These are phyloP conservation scores for Sporothrix phasma DNA, from an alignment of 2,329 filamentous ascomycete genomes.

Conservation along the genomic window DNA sequence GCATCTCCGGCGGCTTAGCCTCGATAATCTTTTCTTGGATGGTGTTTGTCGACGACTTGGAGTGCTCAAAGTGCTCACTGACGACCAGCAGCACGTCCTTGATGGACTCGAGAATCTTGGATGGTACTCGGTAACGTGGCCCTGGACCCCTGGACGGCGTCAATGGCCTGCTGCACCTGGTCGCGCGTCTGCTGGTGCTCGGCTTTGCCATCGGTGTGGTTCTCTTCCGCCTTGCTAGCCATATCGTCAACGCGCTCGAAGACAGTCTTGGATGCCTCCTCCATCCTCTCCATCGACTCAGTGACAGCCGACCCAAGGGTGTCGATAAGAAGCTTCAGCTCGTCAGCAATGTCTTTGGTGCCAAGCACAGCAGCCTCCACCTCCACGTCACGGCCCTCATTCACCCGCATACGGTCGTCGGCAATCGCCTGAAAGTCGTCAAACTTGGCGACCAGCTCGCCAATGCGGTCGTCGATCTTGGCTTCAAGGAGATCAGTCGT, in stretches of 20 bases:
- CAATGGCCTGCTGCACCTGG: constrained; percentile 65
- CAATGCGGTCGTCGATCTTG: constrained; percentile 57
- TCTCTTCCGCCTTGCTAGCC: constrained; percentile 63
- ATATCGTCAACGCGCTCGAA: constrained; percentile 76
- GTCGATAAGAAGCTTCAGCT: constrained; percentile 77
- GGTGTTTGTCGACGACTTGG: constrained; percentile 52
- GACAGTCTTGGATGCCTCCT: constrained; percentile 77
- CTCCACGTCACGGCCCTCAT: constrained; percentile 62
- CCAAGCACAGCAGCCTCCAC: constrained; percentile 63
- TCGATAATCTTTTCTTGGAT: constrained; percentile 53
- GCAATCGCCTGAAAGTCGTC: constrained; percentile 70
- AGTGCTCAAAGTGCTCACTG: constrained; percentile 79
- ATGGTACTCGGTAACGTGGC: constrained; percentile 70
- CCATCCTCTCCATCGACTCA: constrained; percentile 76
- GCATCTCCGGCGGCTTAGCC: constrained; percentile 49
- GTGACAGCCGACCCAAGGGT: constrained; percentile 72
- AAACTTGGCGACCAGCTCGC: constrained; percentile 74
- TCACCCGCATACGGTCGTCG: constrained; percentile 62
- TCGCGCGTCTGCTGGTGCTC: constrained; percentile 78
- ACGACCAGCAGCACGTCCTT: constrained; percentile 78
- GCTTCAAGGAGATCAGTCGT: constrained; percentile 43
- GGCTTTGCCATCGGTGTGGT: constrained; percentile 59
- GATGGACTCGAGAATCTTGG: constrained; percentile 78
- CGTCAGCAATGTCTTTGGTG: constrained; percentile 74
- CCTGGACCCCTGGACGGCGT: constrained; percentile 67